Conservation (phyloP, 2,329 filamentous ascomycete species). For the Ambrosiella xylebori region DNA sequence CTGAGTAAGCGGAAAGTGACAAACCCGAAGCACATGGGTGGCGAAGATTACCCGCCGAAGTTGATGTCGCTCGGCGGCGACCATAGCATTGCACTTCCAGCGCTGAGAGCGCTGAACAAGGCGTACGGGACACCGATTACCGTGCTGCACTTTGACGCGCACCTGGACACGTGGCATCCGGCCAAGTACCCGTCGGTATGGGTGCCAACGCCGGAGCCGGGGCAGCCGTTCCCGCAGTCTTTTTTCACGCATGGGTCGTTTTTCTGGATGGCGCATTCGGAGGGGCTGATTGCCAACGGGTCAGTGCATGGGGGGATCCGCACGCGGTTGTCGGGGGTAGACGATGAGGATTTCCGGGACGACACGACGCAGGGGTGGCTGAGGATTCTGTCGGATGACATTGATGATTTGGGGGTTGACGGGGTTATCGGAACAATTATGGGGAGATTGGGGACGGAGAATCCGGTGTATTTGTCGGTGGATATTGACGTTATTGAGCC, state of each 20-base stretch:
- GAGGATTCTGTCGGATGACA: slow-evolving; percentile 65
- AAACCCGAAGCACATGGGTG: slow-evolving; percentile 15
- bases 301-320: slow-evolving; percentile 71
- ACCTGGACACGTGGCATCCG: slow-evolving; percentile 77
- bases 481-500: slow-evolving; percentile 84
- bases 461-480: slow-evolving; percentile 60
- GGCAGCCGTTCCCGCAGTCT: slow-evolving; percentile 18
- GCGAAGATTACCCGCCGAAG: slow-evolving; percentile 24
- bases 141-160: slow-evolving; percentile 59
- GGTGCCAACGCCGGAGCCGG: slow-evolving; percentile 29
- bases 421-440: slow-evolving; percentile 59
- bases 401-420: slow-evolving; percentile 60
- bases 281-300: slow-evolving; percentile 59
- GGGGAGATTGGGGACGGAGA: slow-evolving; percentile 50
- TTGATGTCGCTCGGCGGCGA: slow-evolving; percentile 58
- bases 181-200: slow-evolving; percentile 64
- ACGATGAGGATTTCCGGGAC: slow-evolving; percentile 48
- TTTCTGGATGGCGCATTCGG: slow-evolving; percentile 75
- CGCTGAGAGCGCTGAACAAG: slow-evolving; percentile 46
- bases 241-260: slow-evolving; percentile 80
- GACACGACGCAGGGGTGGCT: slow-evolving; percentile 58
- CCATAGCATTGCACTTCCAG: slow-evolving; percentile 53
- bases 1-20: slow-evolving; percentile 31
- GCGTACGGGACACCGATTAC: slow-evolving; percentile 45
- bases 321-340: slow-evolving; percentile 49